These are phyloP conservation scores for Acer yangbiense DNA, from an alignment of 345 rosid genomes.

Conservation along the genomic window DNA sequence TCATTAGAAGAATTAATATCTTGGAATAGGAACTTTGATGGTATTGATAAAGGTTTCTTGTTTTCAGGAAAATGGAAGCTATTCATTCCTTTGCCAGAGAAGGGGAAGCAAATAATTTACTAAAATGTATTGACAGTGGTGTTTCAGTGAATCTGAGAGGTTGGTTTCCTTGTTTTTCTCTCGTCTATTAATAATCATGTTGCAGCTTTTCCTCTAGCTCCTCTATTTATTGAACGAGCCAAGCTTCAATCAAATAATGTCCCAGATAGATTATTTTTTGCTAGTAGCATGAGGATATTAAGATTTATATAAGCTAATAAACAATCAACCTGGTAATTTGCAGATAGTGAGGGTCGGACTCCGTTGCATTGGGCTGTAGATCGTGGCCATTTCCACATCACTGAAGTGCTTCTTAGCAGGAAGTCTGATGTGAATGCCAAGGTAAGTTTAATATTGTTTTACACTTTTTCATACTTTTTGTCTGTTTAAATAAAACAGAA, in stretches of 20 bases:
- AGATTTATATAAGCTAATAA: constrained; percentile 2
- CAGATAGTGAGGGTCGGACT: constrained; percentile 92
- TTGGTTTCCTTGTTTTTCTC: constrained; percentile 16
- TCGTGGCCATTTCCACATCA: constrained; percentile 67
- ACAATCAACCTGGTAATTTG: constrained; percentile 25
- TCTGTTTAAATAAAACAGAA: background rate
- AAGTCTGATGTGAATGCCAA: constrained; percentile 80
- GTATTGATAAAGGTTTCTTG: constrained; percentile 9
- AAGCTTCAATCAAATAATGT: background rate
- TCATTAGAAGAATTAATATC: background rate
- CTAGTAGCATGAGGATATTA: background rate
- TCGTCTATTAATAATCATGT: background rate
- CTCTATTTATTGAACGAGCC: constrained; percentile 4
- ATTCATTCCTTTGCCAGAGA: constrained; percentile 91
- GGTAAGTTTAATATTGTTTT: constrained; percentile 37
- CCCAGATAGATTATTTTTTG: background rate
- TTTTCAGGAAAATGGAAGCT: constrained; percentile 81
- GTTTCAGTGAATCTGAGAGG: constrained; percentile 73
- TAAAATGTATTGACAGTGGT: constrained; percentile 70
- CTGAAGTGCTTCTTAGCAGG: constrained; percentile 57
- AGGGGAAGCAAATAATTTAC: constrained; percentile 74
- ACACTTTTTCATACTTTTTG: background rate
- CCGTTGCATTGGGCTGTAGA: constrained; percentile 99
- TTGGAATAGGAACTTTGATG: background rate
- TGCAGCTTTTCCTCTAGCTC: background rate